Conservation (phyloP, 1,284 basidiomycete species). For the Cutaneotrichosporon daszewskae region DNA sequence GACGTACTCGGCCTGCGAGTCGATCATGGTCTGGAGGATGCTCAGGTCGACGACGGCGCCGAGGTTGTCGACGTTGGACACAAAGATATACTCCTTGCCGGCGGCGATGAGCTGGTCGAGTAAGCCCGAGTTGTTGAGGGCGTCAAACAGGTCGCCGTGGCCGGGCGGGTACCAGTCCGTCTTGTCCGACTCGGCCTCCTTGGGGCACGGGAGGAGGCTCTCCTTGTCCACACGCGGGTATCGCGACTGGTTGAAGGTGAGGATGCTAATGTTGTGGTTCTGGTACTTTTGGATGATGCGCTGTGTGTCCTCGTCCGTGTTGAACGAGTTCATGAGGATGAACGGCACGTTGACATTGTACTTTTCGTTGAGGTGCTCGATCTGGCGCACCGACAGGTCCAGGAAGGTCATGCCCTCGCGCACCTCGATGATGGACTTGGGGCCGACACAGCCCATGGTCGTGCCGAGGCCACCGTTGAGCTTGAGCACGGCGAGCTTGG, state of each 20-base stretch:
- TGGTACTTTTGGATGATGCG: slow-evolving; percentile 99
- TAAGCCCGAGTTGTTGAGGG: slow-evolving; percentile 79
- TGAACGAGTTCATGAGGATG: slow-evolving; percentile 99
- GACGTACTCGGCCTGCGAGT: slow-evolving; percentile 79
- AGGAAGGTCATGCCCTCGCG: slow-evolving; percentile 99
- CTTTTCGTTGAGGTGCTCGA: slow-evolving; percentile 67
- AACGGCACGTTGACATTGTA: slow-evolving; percentile 80
- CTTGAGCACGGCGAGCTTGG: slow-evolving; percentile 97
- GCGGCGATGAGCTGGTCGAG: slow-evolving; percentile 90
- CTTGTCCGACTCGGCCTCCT: slow-evolving; percentile 84
- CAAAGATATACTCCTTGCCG: slow-evolving; percentile 98
- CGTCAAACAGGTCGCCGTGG: slow-evolving; percentile 72
- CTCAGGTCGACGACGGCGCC: slow-evolving; percentile 81
- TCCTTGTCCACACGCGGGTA: slow-evolving; percentile 98
- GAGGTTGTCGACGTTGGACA: slow-evolving; percentile 98
- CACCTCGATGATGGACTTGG: slow-evolving; percentile 83
- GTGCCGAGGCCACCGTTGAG: slow-evolving; percentile 96
- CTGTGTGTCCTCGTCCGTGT: slow-evolving; percentile 94
- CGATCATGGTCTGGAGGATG: slow-evolving; percentile 74
- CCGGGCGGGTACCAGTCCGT: slow-evolving; percentile 98
- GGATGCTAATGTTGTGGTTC: slow-evolving; percentile 93
- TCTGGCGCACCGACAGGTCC: slow-evolving; percentile 93
- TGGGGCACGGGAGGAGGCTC: slow-evolving; percentile 82
- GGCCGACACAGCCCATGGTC: slow-evolving; percentile 51
- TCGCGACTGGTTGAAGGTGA: slow-evolving; percentile 89